phyloP scores from a whole-genome alignment of 352 stramenopile genomes.

The Peronospora destructor region DNA sequence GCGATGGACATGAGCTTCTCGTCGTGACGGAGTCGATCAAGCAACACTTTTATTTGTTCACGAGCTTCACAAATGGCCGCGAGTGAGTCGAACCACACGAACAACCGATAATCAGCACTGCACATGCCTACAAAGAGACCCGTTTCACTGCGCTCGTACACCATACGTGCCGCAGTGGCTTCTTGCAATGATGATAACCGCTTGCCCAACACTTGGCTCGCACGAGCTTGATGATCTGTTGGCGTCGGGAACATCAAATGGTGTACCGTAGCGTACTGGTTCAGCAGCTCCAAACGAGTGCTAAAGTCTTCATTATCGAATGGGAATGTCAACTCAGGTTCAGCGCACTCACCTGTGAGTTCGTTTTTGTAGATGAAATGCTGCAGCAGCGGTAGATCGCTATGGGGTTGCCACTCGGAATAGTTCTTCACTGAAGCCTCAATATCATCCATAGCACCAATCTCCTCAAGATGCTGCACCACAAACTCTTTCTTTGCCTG shows the following conservation, averaged over 20 bases:
- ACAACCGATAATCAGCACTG: slow-evolving; percentile 49
- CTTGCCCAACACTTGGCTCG: slow-evolving; percentile 50
- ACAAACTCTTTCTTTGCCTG: slow-evolving; percentile 54
- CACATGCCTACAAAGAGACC: slow-evolving; percentile 48
- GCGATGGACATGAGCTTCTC: slow-evolving; percentile 8
- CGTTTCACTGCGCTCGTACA: slow-evolving; percentile 42
- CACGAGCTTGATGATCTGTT: slow-evolving; percentile 5
- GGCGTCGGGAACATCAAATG: slow-evolving; percentile 37
- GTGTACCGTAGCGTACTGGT: slow-evolving; percentile 53
- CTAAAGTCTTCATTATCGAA: slow-evolving; percentile 35
- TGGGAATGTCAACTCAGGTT: slow-evolving; percentile 37
- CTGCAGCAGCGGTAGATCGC: slow-evolving; percentile 45
- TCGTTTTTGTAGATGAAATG: slow-evolving; percentile 75
- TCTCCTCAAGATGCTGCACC: slow-evolving; percentile 29
- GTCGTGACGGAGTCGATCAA: slow-evolving; percentile 48
- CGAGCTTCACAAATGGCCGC: slow-evolving; percentile 38
- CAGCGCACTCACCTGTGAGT: slow-evolving; percentile 47
- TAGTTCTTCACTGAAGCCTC: slow-evolving; percentile 26
- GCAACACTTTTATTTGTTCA: slow-evolving; percentile 46
- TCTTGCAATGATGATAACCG: slow-evolving; percentile 29
- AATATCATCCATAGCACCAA: slow-evolving; percentile 39
- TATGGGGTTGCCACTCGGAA: slow-evolving; percentile 42
- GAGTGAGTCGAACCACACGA: slow-evolving; percentile 50
- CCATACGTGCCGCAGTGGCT: slow-evolving; percentile 33
- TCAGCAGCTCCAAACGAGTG: slow-evolving; percentile 31